These are phyloP conservation scores for Pichia heedii DNA, from an alignment of 805 yeast genomes.

Conservation along the genomic window DNA sequence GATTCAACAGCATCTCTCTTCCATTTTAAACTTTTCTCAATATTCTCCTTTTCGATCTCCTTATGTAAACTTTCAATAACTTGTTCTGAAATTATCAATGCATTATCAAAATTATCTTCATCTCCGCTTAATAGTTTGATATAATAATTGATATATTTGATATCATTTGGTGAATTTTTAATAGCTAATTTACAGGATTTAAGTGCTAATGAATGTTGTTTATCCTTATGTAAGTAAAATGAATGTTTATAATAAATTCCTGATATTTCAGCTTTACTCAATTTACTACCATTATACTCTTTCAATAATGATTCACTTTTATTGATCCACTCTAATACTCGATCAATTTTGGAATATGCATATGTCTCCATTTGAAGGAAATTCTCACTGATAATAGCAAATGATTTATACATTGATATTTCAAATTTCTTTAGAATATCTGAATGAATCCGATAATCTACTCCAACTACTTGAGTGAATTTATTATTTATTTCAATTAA, in stretches of 20 bases:
- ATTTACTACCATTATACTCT: constrained; percentile 3
- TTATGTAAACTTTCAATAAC: constrained; percentile 35
- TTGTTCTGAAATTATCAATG: constrained; percentile 41
- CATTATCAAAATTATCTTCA: constrained; percentile 34
- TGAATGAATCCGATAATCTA: constrained; percentile 12
- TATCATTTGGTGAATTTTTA: constrained; percentile 43
- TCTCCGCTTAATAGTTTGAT: constrained; percentile 54
- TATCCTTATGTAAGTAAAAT: constrained; percentile 35
- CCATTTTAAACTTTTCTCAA: constrained; percentile 10
- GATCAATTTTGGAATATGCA: constrained; percentile 1
- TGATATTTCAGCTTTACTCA: not conserved
- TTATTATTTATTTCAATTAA: constrained; percentile 8
- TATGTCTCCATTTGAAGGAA: constrained; percentile 6
- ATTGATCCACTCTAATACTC: constrained; percentile 1
- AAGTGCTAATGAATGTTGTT: constrained; percentile 35
- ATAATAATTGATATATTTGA: constrained; percentile 60
- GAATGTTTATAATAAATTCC: constrained; percentile 37
- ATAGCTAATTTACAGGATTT: constrained; percentile 39
- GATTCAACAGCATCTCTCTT: constrained; percentile 53
- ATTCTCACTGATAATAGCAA: constrained; percentile 18
- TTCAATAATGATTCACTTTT: constrained; percentile 8
- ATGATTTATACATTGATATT: constrained; percentile 19
- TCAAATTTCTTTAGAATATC: constrained; percentile 15
- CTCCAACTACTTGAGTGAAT: constrained; percentile 2
- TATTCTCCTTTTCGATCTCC: constrained; percentile 29